Evolutionary conservation across 441 rosid genomes (phyloP), one percentile per base, ranked within the genome.

Genomic region (Adansonia rubrostipa): DNA sequence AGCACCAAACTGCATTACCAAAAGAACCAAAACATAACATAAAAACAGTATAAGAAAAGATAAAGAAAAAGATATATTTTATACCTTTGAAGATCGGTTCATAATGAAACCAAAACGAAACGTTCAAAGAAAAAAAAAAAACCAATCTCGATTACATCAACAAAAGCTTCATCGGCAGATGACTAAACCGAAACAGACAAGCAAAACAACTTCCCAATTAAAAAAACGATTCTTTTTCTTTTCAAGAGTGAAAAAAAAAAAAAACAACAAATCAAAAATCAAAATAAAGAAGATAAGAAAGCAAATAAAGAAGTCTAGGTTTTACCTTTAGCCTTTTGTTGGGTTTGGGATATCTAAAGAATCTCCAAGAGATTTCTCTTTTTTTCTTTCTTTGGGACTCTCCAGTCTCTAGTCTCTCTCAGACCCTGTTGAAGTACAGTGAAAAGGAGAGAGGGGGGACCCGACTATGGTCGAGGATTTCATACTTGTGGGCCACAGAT

Each of bases 341-440:
- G 80, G 87, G 79, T 24, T 24, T 24, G 28, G 28, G 28, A 24
- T 24, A 86, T 85, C 88, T 79, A 78, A 75, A 78, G 90, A 86
- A 87, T 89, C 87, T 80, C 77, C 65, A n/a, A 75, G 78, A 82
- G 86, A 77, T 85, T 74, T 13, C 81, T 42, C 50, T 75, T 75
- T 45, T 20, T 6, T 69, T 57, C 40, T 10, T 28, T 62, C 28
- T 24, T 24, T 24, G 28, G 28, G 1, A 24, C 28, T n/a, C n/a
- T n/a, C n/a, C n/a, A n/a, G n/a, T 60, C 28, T 57, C 40, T 24
- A 24, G 6, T 22, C n/a, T 42, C 56, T 20, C 22, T 74, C 20
- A 11, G 45, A 24, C 28, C 28, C 28, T 61, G 68, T 61, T n/a
- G 57, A 20, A 9, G 57, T 75, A 15, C 77, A 62, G 28, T 14